Base-by-base conservation (phyloP, 2,329 filamentous ascomycete genomes). In the Xylariaceae sp. region DNA sequence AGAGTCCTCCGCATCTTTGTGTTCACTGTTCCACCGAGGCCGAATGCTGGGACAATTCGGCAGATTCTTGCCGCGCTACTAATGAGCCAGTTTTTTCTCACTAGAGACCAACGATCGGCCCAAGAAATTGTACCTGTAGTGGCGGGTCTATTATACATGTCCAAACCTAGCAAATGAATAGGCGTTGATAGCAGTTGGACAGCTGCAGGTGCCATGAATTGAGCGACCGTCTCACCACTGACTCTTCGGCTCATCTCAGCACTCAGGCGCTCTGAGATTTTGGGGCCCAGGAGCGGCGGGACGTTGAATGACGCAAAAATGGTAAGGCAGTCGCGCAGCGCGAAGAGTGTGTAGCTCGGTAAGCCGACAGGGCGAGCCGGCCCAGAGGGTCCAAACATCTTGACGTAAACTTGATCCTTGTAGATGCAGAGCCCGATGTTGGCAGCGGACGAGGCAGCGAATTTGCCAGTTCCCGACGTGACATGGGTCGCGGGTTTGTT, bases 231-330 rank as follows among this genome's bases (percentile, higher is more conserved):
- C 53, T 76, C 67, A n/a, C 79, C 79, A 17, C 70, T 74, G 22
- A 80, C 52, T 17, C 48, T 57, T 39, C 61, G 70, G 14, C 81
- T 68, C 23, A 82, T 65, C 50, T 78, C 77, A 45, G 75, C 72
- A 40, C 63, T 69, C 50, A 85, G 60, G 22, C 73, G 71, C 16
- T 75, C 67, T 12, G 76, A 79, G 17, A 95, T 70, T 5, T 71
- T 67, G 0, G 89, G 88, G 0, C 87, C 88, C 8, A 96, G 73
- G 2, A 93, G 61, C 0, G 88, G 80, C 0, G 92, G 92, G 2
- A 95, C 71, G 63, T 96, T 96, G 76, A 96, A 97, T 11, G 82
- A 88, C 4, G 89, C 89, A 65, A 94, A 95, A 58, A 95, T 90
- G 41, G 91, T 95, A 50, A 95, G 70, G 67, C 85, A 88, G 69